Evolutionary conservation across 2,329 filamentous ascomycete genomes (phyloP).

Genomic region (Tympanopsis confertula): DNA sequence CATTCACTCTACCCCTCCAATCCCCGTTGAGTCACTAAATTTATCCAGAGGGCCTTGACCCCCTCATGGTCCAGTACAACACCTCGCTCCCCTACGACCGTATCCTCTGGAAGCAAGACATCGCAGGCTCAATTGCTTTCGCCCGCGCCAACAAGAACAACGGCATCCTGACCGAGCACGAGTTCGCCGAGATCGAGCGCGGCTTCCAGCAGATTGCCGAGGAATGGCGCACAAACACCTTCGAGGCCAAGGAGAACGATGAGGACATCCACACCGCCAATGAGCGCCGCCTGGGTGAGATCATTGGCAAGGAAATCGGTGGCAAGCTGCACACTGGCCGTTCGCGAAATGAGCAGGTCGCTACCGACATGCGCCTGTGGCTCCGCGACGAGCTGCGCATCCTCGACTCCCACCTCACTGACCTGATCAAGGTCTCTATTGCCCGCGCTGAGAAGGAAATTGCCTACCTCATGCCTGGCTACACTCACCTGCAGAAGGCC

Average conservation of each 20-base stretch:
- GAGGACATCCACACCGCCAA: slow-evolving; percentile 40
- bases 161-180: slow-evolving; percentile 49
- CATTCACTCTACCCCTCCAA: background rate
- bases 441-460: slow-evolving; percentile 59
- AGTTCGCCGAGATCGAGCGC: slow-evolving; percentile 54
- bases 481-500: slow-evolving; percentile 67
- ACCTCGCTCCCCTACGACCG: slow-evolving; percentile 59
- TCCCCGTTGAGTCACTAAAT: slow-evolving; percentile 2
- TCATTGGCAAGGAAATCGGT: slow-evolving; percentile 60
- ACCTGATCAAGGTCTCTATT: slow-evolving; percentile 50
- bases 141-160: slow-evolving; percentile 55
- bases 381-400: slow-evolving; percentile 51
- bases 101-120: slow-evolving; percentile 56
- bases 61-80: slow-evolving; percentile 62
- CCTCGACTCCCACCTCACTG: slow-evolving; percentile 47
- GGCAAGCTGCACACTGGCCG: slow-evolving; percentile 64
- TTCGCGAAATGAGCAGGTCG: slow-evolving; percentile 64
- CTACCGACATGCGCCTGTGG: slow-evolving; percentile 65
- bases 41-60: slow-evolving; percentile 49
- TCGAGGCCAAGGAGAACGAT: slow-evolving; percentile 20
- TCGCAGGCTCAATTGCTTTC: slow-evolving; percentile 55
- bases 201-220: slow-evolving; percentile 36
- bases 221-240: slow-evolving; percentile 20
- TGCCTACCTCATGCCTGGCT: slow-evolving; percentile 62
- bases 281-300: slow-evolving; percentile 48